phyloP scores from a whole-genome alignment of 768 basidiomycete genomes.

The Lentinula lateritia region DNA sequence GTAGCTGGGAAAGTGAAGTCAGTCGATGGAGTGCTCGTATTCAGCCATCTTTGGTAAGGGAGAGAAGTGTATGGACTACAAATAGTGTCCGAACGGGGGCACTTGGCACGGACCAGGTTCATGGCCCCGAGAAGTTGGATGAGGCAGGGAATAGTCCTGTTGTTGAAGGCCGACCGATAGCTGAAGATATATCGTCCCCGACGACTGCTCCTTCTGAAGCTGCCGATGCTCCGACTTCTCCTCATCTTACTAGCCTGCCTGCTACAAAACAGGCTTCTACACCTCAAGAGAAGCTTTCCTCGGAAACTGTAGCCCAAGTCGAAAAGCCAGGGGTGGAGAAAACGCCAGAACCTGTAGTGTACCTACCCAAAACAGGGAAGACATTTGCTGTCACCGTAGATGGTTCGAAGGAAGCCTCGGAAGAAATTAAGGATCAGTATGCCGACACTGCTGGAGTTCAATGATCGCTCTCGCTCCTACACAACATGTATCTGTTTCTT shows the following conservation, averaged over 20 bases:
- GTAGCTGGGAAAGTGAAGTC: conserved; percentile 89
- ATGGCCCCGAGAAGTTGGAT: conserved; percentile 21
- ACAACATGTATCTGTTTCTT: not conserved
- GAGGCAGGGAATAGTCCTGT: not conserved
- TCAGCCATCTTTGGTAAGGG: conserved; percentile 41
- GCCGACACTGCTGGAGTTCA: not conserved
- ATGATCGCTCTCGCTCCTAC: too few species aligned
- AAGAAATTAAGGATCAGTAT: not conserved
- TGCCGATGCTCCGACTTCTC: not conserved
- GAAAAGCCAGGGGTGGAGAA: not conserved
- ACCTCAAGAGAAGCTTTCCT: not conserved
- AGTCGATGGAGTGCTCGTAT: conserved; percentile 84
- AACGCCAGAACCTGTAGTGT: not conserved
- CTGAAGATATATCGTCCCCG: not conserved
- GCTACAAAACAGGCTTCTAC: not conserved
- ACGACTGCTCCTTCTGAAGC: not conserved
- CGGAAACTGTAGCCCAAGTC: not conserved
- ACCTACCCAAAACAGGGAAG: too few species aligned
- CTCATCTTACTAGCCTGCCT: not conserved
- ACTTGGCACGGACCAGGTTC: conserved; percentile 41
- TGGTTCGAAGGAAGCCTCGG: not conserved
- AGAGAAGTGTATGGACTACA: conserved; percentile 55
- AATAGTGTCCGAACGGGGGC: conserved; percentile 58
- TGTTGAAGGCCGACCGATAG: not conserved
- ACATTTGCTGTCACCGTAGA: not conserved